Evolutionary conservation across 352 stramenopile genomes (phyloP), one percentile per base, ranked within the genome.

Genomic region (Phytophthora pseudosyringae): DNA sequence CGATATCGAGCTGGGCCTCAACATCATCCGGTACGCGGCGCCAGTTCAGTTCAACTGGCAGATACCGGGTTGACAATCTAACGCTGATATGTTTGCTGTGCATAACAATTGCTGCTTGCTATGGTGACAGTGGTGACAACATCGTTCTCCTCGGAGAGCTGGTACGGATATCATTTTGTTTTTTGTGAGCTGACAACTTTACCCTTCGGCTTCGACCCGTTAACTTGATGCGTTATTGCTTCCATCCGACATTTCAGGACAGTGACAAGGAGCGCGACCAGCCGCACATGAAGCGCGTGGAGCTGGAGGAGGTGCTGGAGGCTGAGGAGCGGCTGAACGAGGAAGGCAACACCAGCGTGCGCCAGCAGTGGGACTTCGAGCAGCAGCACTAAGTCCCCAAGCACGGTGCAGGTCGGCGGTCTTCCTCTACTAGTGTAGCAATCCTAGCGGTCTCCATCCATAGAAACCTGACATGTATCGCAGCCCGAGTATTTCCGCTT

Each of bases 1-100:
- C 38, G 97, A 99, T 64, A 97, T 99, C 57, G 85, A 97, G 58
- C 73, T 99, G 43, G 95, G 95, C 26, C 73, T 99, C n/a, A 99
- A 98, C 76, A 93, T 99, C 64, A 95, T 99, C 45, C 86, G 96
- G 76, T 95, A 69, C 13, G 59, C 21, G 36, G 28, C 46, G 21
- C 7, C 1, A 12, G 10, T 28, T 32, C 5, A 62, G 13, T 29
- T 1, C 9, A 16, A 29, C 36, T 38, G 3, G 9, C 16, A 13
- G 21, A 29, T 44, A 18, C 11, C 21, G 32, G 11, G 33, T n/a
- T 52, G 58, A 46, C 40, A 12, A 8, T 32, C 46, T 65, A 25
- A 69, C 25, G 28, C 4, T 38, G 10, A 21, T 36, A 10, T 26
- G 8, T 50, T 7, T 36, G n/a, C 4, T 53, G 0, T 25, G 26